phyloP scores from a whole-genome alignment of 2,329 filamentous ascomycete genomes.

The Fusarium poae region DNA sequence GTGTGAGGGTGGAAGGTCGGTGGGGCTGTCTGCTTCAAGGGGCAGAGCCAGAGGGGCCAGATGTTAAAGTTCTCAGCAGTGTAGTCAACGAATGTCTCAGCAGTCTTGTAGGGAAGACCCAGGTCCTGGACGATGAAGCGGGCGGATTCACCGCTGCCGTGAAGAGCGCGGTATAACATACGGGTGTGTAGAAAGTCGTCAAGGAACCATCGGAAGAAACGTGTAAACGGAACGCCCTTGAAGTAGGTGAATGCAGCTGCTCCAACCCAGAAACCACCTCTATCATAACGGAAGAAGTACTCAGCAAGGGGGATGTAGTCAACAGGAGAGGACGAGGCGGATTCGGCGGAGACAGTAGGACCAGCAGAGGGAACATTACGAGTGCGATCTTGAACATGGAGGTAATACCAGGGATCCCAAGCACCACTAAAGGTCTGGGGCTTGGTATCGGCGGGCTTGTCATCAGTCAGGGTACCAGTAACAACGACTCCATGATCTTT shows the following conservation, averaged over 20 bases:
- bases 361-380: constrained; percentile 42
- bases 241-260: constrained; percentile 76
- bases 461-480: constrained; percentile 68
- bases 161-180: constrained; percentile 79
- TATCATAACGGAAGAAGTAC: constrained; percentile 83
- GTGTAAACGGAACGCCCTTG: constrained; percentile 72
- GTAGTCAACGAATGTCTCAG: constrained; percentile 68
- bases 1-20: constrained; percentile 70
- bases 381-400: constrained; percentile 69
- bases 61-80: constrained; percentile 64
- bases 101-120: constrained; percentile 66
- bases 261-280: constrained; percentile 81
- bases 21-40: constrained; percentile 61
- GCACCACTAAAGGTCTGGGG: constrained; percentile 66
- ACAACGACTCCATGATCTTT: constrained; percentile 69
- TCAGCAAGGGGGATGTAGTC: constrained; percentile 77
- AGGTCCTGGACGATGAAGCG: constrained; percentile 79
- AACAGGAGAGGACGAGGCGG: constrained; percentile 45
- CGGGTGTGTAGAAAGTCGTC: constrained; percentile 81
- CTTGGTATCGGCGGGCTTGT: constrained; percentile 50
- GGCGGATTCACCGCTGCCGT: constrained; percentile 73
- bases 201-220: constrained; percentile 74
- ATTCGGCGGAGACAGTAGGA: constrained; percentile 26
- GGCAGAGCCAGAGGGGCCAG: constrained; percentile 73
- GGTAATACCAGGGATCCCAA: constrained; percentile 83